Evolutionary conservation across 805 yeast species (phyloP), one percentile per base, ranked within the genome.

Genomic region (Wickerhamiella brachini): DNA sequence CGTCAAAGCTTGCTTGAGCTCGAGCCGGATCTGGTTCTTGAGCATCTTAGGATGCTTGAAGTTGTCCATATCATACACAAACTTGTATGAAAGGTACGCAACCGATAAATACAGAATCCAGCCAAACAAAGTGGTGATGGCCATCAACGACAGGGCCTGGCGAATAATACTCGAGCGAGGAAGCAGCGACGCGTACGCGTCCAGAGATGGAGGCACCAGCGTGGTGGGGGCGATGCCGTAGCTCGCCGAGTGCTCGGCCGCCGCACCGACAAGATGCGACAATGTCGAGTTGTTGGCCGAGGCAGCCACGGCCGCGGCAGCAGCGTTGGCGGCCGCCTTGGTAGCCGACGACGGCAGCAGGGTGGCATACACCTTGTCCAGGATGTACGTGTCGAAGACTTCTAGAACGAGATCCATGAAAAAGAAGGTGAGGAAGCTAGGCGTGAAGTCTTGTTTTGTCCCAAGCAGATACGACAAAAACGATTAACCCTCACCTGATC

Each of bases 31-130:
- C 71, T 93, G 98, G 70, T 93, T 90, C 66, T 93, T 93, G 68
- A 93, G 75, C 68, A 85, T 90, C 66, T 95, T 78, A 53, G 98
- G 98, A 67, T 93, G 98, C 69, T 90, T 86, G 76, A 90, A 87
- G 53, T 87, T 85, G 50, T 81, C 80, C 64, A 81, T 83, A 68
- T 93, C 97, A 65, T 86, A 93, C 22, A 93, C 80, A 58, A 83
- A 79, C 38, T 73, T 58, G 65, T 85, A 93, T 10, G 95, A 80
- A n/a, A 84, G 59, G 15, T 80, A 72, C 2, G 97, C 97, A 49
- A 80, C 82, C 18, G 69, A 58, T 44, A 88, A 71, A 67, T 93
- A 93, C 45, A 90, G 68, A n/a, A 80, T 39, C 85, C 90, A 81
- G 44, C 97, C 98, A 61, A 90, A 89, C 5, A 90, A 52, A 31